Base-by-base conservation (phyloP, 179 eudicot species). In the Patellifolia procumbens region DNA sequence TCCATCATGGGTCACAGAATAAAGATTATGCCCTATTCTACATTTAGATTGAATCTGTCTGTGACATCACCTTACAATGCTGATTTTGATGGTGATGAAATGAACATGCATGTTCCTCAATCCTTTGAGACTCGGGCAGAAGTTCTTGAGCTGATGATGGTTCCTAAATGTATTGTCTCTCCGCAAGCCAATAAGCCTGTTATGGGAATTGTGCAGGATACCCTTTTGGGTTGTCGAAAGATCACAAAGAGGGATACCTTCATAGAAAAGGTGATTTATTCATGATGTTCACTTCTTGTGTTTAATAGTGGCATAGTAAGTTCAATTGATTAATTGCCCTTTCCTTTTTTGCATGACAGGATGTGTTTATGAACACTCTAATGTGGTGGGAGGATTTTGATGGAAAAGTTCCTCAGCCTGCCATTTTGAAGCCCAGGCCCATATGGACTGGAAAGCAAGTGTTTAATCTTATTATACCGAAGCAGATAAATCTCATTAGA, bases 371-470 rank as follows among this genome's bases (percentile, higher is more conserved):
- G 99, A 96, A 96, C 66, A 96, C 86, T 55, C 87, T 94, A 77
- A 96, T 96, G 98, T 96, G 99, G 99, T 94, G 97, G 99, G 99
- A 96, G 79, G 99, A 96, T 85, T 96, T 96, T 74, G 99, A 96
- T 88, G 98, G 97, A 62, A 94, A 94, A 84, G 86, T 96, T 83
- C 98, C 99, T 4, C 93, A 92, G 76, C 99, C 99, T 19, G 86
- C 94, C 12, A 96, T 96, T 74, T 76, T 96, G 81, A 96, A 96
- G 88, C 99, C 99, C 39, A 89, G 95, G 85, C 98, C 98, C 75
- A 91, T 96, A 67, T 96, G 99, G 99, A 96, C 99, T 0, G 99
- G 99, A 72, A 96, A 96, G 72, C 98, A 96, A 88, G 98, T 96
- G 5, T 96, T 96, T 69, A 94, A 92, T 85, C 89, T 96, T 32